Percentiles rank a stretch among this genome's conserved stretches.
Conservation (phyloP, 1,139 yeast species). For the Geotrichum candidum region DNA sequence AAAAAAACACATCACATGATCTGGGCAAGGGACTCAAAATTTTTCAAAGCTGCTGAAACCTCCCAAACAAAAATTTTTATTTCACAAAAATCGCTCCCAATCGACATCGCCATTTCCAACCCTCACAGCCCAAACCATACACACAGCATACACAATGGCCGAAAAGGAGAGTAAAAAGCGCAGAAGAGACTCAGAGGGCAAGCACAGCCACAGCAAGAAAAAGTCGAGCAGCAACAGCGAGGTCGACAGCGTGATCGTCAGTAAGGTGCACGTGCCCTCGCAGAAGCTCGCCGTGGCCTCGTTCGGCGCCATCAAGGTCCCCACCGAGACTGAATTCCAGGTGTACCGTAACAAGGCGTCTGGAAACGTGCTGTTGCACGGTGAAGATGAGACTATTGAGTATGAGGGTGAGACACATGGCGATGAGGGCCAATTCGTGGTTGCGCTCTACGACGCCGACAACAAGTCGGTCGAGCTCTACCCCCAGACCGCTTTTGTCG, state of each 20-base stretch:
- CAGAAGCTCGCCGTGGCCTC: constrained; percentile 39
- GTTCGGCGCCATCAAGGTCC: constrained; percentile 68
- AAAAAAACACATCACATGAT: neutral
- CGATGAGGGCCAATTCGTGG: constrained; percentile 30
- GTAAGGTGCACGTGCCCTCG: constrained; percentile 6
- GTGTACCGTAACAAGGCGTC: constrained; percentile 45
- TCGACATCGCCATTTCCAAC: neutral
- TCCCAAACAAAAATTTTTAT: constrained; percentile 1
- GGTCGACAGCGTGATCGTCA: constrained; percentile 10
- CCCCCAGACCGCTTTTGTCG: constrained; percentile 50
- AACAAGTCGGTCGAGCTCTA: constrained; percentile 55
- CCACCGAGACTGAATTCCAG: constrained; percentile 55
- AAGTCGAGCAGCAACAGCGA: neutral
- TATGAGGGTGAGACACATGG: constrained; percentile 52
- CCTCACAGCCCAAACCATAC: neutral
- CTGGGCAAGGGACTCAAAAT: constrained; percentile 2
- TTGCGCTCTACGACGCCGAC: constrained; percentile 62
- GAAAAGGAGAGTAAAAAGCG: constrained; percentile 18
- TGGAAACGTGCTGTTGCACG: constrained; percentile 54
- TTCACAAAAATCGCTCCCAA: neutral
- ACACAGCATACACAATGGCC: constrained; percentile 10
- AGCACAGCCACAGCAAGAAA: neutral
- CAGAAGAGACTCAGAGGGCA: constrained; percentile 1
- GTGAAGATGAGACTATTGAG: constrained; percentile 63
- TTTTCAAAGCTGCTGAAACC: constrained; percentile 1